phyloP scores from a whole-genome alignment of 805 yeast genomes.

The Candida palmyrensis region DNA sequence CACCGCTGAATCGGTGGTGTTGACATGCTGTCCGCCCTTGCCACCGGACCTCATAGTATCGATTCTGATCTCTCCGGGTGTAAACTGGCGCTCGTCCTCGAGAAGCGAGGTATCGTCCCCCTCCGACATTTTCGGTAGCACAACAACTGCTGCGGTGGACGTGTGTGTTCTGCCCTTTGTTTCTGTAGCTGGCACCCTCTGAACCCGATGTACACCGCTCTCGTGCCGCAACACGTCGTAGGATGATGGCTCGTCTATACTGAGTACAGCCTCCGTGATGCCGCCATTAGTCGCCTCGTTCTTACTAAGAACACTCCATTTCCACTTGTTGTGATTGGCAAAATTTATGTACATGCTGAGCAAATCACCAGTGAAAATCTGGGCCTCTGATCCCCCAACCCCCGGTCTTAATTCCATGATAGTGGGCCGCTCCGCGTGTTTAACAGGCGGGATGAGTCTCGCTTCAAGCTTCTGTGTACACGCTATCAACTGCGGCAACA shows the following conservation, averaged over 20 bases:
- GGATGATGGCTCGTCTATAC: conserved; percentile 70
- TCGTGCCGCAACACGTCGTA: conserved; percentile 73
- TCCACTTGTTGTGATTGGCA: conserved; percentile 66
- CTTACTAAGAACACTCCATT: conserved; percentile 51
- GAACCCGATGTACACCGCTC: conserved; percentile 96
- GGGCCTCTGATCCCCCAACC: conserved; percentile 93
- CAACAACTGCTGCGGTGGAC: conserved; percentile 93
- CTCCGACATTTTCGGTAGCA: conserved; percentile 73
- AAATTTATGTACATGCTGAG: conserved; percentile 76
- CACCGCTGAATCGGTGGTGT: conserved; percentile 96
- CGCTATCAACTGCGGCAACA: conserved; percentile 40
- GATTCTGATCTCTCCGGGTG: conserved; percentile 81
- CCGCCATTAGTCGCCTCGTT: conserved; percentile 61
- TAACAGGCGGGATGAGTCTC: conserved; percentile 68
- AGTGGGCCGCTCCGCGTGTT: conserved; percentile 71
- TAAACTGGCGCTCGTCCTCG: conserved; percentile 63
- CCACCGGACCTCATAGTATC: conserved; percentile 99
- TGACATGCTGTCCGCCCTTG: conserved; percentile 97
- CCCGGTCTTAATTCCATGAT: conserved; percentile 89
- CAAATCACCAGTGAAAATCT: conserved; percentile 76
- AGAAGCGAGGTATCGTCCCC: conserved; percentile 43
- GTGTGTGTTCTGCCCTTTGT: conserved; percentile 93
- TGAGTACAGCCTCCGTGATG: conserved; percentile 67
- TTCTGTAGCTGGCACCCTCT: conserved; percentile 90
- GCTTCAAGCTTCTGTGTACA: conserved; percentile 45